A percentile compares a stretch with the other conserved stretches of the same genome.
phyloP scores from a whole-genome alignment of 2,329 filamentous ascomycete species.

The Allantophomopsis cytisporea region DNA sequence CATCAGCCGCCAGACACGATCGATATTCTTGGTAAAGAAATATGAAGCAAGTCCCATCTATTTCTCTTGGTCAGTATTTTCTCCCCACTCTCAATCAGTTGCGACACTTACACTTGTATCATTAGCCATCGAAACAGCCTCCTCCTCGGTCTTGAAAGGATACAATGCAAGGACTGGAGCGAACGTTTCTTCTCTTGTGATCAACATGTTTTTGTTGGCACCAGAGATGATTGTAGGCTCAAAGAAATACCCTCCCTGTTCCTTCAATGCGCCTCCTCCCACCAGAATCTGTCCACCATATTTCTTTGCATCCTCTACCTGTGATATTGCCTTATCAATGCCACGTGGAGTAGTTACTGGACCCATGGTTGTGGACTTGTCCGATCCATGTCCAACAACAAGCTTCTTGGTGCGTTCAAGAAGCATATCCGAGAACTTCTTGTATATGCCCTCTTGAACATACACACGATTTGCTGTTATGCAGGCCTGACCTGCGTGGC shows the following conservation, averaged over 20 bases:
- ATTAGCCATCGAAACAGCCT: constrained; percentile 45
- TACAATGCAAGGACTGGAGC: constrained; percentile 51
- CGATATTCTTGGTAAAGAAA: constrained; percentile 54
- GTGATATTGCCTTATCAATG: constrained; percentile 39
- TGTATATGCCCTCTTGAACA: constrained; percentile 48
- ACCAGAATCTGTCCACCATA: constrained; percentile 50
- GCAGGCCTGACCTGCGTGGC: constrained; percentile 50
- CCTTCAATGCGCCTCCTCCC: constrained; percentile 39
- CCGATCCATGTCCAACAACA: constrained; percentile 46
- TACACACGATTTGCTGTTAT: constrained; percentile 53
- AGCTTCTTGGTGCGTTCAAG: constrained; percentile 36
- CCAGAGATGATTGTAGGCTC: constrained; percentile 51
- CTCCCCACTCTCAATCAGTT: constrained; percentile 3
- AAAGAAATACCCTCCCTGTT: constrained; percentile 50
- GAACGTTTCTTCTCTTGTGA: constrained; percentile 48
- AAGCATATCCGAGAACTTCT: constrained; percentile 41
- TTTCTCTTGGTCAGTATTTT: constrained; percentile 2
- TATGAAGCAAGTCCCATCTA: constrained; percentile 52
- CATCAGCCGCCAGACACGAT: constrained; percentile 49
- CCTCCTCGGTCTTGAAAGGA: constrained; percentile 51
- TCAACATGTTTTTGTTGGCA: constrained; percentile 42
- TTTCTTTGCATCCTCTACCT: constrained; percentile 50
- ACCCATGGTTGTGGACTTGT: constrained; percentile 42
- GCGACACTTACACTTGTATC: constrained; percentile 24
- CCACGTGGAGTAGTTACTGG: constrained; percentile 41